Percentiles rank a stretch among this genome's conserved stretches.
These are phyloP conservation scores for Sclerotinia minor DNA, from an alignment of 2,329 filamentous ascomycete species.

Conservation along the genomic window DNA sequence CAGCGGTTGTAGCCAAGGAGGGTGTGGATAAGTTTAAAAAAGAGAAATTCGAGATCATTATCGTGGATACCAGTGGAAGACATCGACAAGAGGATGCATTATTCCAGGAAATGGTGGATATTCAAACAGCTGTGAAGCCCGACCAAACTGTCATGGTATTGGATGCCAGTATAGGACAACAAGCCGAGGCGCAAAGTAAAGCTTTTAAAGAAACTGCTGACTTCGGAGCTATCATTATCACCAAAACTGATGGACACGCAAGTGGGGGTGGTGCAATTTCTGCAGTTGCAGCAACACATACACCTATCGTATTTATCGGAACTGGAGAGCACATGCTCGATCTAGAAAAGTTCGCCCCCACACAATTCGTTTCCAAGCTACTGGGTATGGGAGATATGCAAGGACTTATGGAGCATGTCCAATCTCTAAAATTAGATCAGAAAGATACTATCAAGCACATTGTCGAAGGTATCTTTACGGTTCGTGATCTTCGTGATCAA, in stretches of 20 bases:
- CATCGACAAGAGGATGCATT: conserved; percentile 93
- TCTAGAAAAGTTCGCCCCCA: conserved; percentile 86
- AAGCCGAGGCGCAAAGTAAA: conserved; percentile 89
- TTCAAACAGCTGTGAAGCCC: conserved; percentile 83
- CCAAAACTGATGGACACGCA: conserved; percentile 95
- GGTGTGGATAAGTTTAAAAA: conserved; percentile 99
- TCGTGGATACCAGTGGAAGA: conserved; percentile 93
- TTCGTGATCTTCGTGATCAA: conserved; percentile 92
- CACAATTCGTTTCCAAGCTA: conserved; percentile 90
- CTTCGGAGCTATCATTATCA: conserved; percentile 98
- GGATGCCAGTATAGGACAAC: conserved; percentile 93
- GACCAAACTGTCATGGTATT: conserved; percentile 99
- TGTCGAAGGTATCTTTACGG: conserved; percentile 91
- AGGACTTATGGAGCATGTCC: conserved; percentile 92
- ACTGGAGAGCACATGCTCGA: conserved; percentile 98
- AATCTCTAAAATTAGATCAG: conserved; percentile 91
- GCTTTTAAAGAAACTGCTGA: conserved; percentile 97
- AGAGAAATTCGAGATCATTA: conserved; percentile 96
- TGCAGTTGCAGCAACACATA: conserved; percentile 92
- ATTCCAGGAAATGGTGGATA: conserved; percentile 97
- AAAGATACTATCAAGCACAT: conserved; percentile 99
- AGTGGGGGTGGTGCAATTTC: conserved; percentile 96
- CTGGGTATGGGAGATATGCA: conserved; percentile 97
- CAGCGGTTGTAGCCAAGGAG: conserved; percentile 87
- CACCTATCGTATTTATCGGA: conserved; percentile 96